Evolutionary conservation across 805 yeast genomes (phyloP).

Genomic region (Metschnikowia bowlesiae): DNA sequence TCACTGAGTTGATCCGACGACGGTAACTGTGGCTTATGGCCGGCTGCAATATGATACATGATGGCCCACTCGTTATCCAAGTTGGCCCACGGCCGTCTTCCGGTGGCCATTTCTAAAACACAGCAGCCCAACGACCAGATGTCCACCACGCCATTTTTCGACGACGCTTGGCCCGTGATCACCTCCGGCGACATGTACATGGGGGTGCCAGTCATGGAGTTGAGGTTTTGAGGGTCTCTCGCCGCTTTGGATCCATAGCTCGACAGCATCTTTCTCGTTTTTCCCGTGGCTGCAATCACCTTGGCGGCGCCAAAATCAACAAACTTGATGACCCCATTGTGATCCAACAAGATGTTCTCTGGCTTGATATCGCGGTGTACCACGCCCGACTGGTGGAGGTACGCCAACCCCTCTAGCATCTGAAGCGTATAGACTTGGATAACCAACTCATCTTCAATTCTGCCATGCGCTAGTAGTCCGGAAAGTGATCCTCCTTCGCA

Average conservation of each 20-base stretch:
- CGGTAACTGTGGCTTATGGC: conserved; percentile 86
- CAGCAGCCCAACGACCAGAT: conserved; percentile 98
- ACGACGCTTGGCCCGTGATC: conserved; percentile 68
- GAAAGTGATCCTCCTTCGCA: conserved; percentile 96
- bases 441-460: conserved; percentile 92
- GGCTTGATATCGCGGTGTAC: conserved; percentile 98
- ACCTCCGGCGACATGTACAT: conserved; percentile 99
- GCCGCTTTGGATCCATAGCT: conserved; percentile 3
- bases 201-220: conserved; percentile 84
- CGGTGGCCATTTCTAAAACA: conserved; percentile 93
- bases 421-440: conserved; percentile 87
- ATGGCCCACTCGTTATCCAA: conserved; percentile 97
- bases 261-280: conserved; percentile 26
- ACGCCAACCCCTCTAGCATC: conserved; percentile 92
- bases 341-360: conserved; percentile 85
- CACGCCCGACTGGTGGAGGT: conserved; percentile 88
- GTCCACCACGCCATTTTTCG: conserved; percentile 66
- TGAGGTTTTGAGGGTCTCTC: conserved; percentile 25
- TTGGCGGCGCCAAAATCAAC: conserved; percentile 98
- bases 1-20: conserved; percentile 69
- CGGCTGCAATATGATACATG: conserved; percentile 97
- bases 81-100: conserved; percentile 94
- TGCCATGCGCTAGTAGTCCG: conserved; percentile 78
- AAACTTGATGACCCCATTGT: conserved; percentile 87
- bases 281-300: conserved; percentile 65